A percentile compares a stretch with the other conserved stretches of the same genome.
phyloP scores from a whole-genome alignment of 2,329 filamentous ascomycete species.

The Coniochaeta hoffmannii region DNA sequence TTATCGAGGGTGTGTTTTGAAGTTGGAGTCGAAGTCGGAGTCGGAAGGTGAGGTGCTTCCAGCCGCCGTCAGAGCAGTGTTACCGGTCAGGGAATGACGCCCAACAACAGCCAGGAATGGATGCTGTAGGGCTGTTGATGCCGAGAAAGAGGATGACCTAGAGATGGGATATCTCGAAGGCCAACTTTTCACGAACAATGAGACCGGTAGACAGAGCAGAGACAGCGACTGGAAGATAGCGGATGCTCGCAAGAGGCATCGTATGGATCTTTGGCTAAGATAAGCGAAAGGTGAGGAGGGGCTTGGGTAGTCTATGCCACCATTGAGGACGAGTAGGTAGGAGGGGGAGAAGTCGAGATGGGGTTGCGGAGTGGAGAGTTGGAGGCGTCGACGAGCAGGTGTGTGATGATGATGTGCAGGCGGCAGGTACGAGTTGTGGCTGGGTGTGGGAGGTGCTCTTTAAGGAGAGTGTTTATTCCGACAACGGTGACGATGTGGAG shows the following conservation, averaged over 20 bases:
- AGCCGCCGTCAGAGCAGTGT: slow-evolving; percentile 25
- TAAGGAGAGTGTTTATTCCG: not conserved
- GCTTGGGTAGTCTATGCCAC: slow-evolving; percentile 25
- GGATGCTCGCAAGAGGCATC: slow-evolving; percentile 51
- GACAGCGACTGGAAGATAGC: slow-evolving; percentile 54
- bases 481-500: slow-evolving; percentile 1
- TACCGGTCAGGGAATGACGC: slow-evolving; percentile 29
- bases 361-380: slow-evolving; percentile 4
- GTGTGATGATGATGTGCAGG: not conserved
- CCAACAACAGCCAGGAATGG: slow-evolving; percentile 33
- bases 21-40: no score
- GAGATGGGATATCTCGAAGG: slow-evolving; percentile 30
- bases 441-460: not conserved
- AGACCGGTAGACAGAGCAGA: slow-evolving; percentile 53
- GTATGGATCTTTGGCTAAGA: slow-evolving; percentile 27
- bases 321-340: slow-evolving; percentile 12
- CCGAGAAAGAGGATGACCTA: slow-evolving; percentile 37
- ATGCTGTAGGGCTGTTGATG: slow-evolving; percentile 29
- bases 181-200: slow-evolving; percentile 46
- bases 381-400: slow-evolving; percentile 1
- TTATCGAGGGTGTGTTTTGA: slow-evolving; percentile 19
- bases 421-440: slow-evolving; percentile 3
- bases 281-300: slow-evolving; percentile 19
- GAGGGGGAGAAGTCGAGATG: slow-evolving; percentile 3
- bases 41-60: slow-evolving; percentile 18